Evolutionary conservation across 352 stramenopile species (phyloP), one percentile per base, ranked within the genome.

Genomic region (Peronospora destructor): DNA sequence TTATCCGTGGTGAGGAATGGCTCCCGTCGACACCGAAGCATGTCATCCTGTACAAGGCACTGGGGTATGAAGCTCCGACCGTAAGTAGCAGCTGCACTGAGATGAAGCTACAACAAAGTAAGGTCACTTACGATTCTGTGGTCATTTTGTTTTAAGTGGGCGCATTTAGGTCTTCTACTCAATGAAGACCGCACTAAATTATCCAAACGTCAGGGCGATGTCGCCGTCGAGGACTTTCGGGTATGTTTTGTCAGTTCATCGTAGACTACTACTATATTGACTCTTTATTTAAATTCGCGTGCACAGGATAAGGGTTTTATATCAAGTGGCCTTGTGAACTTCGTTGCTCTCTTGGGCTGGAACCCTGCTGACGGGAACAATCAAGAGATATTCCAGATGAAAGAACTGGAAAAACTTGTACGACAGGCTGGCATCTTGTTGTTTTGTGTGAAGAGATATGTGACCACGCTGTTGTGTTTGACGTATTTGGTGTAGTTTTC

Each of bases 101-200:
- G 13, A 19, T 39, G 21, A 36, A 17, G 4, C 17, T 40, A 51
- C 4, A 39, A 43, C 47, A 1, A 54, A 41, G 19, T 9, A 29
- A 4, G 23, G n/a, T 42, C 38, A 21, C 44, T 53, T 11, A 59
- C 4, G 10, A 44, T 13, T 44, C 2, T 34, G 21, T 46, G 25
- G 1, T n/a, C 19, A 42, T 38, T 26, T 6, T 12, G 21, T 21
- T 38, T 29, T 61, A 11, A 91, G 75, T 97, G 90, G 73, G 83
- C 73, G 2, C 88, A 97, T 56, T 55, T 97, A 32, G 87, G 87
- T 0, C 73, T 99, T 38, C 91, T 99, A 60, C 78, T 99, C 23
- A 97, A 97, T 53, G 88, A 98, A 72, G 94, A 99, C 47, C 87
- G 96, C 21, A 96, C 96, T 37, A 99, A 99, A 64, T 69, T 99